phyloP scores from a whole-genome alignment of 495 filamentous ascomycete species.

The Tuber microsphaerosporum region DNA sequence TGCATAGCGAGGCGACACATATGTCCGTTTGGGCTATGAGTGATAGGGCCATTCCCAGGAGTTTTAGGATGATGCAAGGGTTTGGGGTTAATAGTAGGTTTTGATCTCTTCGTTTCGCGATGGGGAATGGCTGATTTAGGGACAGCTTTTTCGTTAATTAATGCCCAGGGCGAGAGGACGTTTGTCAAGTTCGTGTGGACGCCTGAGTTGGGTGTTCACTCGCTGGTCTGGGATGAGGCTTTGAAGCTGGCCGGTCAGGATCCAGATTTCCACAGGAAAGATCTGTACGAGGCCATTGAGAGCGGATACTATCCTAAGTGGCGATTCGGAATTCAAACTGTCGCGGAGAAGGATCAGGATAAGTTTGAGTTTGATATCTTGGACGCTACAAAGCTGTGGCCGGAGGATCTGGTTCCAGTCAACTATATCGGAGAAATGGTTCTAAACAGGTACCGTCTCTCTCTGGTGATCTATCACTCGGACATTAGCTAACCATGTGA shows the following conservation, averaged over 20 bases:
- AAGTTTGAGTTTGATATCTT: slow-evolving; percentile 87
- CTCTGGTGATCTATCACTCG: background rate
- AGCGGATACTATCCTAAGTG: slow-evolving; percentile 66
- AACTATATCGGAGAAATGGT: slow-evolving; percentile 74
- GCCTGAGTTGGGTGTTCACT: slow-evolving; percentile 73
- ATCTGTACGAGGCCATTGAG: slow-evolving; percentile 73
- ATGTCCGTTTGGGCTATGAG: slow-evolving; percentile 81
- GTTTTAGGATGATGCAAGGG: slow-evolving; percentile 82
- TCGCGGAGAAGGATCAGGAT: slow-evolving; percentile 63
- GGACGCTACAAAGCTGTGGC: slow-evolving; percentile 90
- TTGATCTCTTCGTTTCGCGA: background rate
- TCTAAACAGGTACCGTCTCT: slow-evolving; percentile 42
- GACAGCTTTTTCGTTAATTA: slow-evolving; percentile 60
- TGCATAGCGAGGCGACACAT: slow-evolving; percentile 70
- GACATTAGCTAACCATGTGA: slow-evolving; percentile 44
- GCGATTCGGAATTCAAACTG: slow-evolving; percentile 74
- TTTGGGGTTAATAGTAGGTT: slow-evolving; percentile 69
- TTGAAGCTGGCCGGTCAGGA: slow-evolving; percentile 74
- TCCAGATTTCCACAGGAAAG: slow-evolving; percentile 82
- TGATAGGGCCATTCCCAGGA: slow-evolving; percentile 72
- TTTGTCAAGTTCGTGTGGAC: slow-evolving; percentile 82
- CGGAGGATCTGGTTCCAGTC: slow-evolving; percentile 72
- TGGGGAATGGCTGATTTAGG: background rate
- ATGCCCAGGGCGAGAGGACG: slow-evolving; percentile 60
- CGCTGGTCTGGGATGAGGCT: slow-evolving; percentile 82